Percentiles rank a stretch among this genome's conserved stretches.
Conservation (phyloP, 1,284 basidiomycete species). For the Irpex sp. region DNA sequence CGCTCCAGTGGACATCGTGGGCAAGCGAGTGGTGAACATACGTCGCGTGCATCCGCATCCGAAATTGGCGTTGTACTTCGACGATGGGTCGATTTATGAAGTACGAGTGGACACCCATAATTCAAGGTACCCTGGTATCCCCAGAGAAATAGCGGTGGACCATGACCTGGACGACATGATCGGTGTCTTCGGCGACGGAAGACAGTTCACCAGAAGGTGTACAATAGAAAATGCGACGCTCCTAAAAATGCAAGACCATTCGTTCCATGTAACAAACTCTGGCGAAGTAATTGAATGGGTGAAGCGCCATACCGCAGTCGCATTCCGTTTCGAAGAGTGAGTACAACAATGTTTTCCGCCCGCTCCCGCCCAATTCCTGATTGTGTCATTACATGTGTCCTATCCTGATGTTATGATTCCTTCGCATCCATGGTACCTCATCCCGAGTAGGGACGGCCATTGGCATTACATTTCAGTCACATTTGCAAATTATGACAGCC, state of each 20-base stretch:
- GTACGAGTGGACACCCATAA: constrained; percentile 61
- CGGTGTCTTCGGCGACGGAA: constrained; percentile 22
- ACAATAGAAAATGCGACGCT: constrained; percentile 55
- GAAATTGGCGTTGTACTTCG: constrained; percentile 49
- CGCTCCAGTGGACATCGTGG: constrained; percentile 45
- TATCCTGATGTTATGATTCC: not conserved
- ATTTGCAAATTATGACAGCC: constrained; percentile 44
- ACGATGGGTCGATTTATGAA: constrained; percentile 51
- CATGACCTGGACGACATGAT: constrained; percentile 38
- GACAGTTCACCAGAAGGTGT: constrained; percentile 23
- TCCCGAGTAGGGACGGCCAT: constrained; percentile 20
- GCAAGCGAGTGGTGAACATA: constrained; percentile 47
- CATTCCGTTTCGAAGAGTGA: constrained; percentile 38
- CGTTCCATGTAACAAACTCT: constrained; percentile 17
- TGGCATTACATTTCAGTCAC: constrained; percentile 68
- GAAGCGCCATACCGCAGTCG: constrained; percentile 51
- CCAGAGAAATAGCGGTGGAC: constrained; percentile 58
- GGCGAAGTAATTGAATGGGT: constrained; percentile 36
- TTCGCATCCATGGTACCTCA: not conserved
- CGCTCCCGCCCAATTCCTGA: not conserved
- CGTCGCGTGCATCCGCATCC: constrained; percentile 53
- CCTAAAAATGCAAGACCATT: constrained; percentile 29
- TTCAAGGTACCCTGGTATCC: constrained; percentile 49
- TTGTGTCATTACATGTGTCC: not conserved
- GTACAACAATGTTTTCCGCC: not conserved